These are phyloP conservation scores for Tieghemiomyces parasiticus DNA, from an alignment of 192 early-diverging fungal genomes.

Conservation along the genomic window DNA sequence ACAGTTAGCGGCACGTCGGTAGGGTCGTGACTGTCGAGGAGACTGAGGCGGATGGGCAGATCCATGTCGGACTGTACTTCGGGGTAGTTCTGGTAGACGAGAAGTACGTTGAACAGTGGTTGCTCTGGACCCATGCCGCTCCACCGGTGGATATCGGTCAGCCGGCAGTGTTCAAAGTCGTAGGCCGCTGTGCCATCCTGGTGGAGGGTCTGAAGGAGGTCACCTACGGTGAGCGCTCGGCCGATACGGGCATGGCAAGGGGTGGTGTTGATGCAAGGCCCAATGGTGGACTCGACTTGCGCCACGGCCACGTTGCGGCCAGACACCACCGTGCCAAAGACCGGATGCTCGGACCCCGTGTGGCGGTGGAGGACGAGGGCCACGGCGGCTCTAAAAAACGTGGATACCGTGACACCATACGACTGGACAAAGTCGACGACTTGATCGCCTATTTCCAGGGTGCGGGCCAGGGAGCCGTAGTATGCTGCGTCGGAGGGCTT, in stretches of 20 bases:
- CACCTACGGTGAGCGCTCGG: background rate
- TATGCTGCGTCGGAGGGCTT: too few species aligned
- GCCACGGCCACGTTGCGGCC: background rate
- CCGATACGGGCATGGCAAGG: background rate
- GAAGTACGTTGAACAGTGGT: background rate
- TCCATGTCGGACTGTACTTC: background rate
- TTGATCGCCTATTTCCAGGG: too few species aligned
- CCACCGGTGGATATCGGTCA: background rate
- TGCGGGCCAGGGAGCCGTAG: too few species aligned
- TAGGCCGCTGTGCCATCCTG: background rate
- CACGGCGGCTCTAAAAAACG: background rate
- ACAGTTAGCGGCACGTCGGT: too few species aligned
- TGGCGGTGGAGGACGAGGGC: background rate
- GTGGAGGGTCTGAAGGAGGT: background rate
- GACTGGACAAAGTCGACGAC: too few species aligned
- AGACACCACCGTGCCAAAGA: conserved; percentile 1
- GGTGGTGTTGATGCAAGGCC: conserved; percentile 2
- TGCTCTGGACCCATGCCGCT: background rate
- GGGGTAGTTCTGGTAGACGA: background rate
- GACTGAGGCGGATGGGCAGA: background rate
- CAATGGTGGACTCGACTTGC: background rate
- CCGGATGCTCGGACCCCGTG: background rate
- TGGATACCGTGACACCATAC: background rate
- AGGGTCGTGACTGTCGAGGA: too few species aligned
- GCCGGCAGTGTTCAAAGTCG: background rate